phyloP scores from a whole-genome alignment of 1,284 basidiomycete genomes.

The Termitomyces sp. region DNA sequence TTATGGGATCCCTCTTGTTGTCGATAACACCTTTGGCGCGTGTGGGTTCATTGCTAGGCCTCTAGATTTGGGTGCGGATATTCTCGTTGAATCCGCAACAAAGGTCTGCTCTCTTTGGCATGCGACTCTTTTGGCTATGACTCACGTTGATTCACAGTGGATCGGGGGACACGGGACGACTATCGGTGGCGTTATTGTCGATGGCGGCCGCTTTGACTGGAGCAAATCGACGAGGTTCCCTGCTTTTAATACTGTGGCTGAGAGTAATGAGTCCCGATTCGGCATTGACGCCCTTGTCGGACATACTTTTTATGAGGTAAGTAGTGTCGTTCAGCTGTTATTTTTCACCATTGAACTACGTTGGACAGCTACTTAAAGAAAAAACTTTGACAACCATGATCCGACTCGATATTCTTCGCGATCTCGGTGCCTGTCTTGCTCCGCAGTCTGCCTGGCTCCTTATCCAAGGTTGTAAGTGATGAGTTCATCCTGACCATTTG shows the following conservation, averaged over 20 bases:
- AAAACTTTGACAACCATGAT: conserved; percentile 9
- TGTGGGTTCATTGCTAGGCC: conserved; percentile 57
- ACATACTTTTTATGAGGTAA: conserved; percentile 19
- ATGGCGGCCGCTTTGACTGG: conserved; percentile 66
- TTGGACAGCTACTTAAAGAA: conserved; percentile 10
- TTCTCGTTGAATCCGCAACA: conserved; percentile 38
- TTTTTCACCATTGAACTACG: background rate
- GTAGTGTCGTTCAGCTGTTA: background rate
- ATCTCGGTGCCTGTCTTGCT: conserved; percentile 15
- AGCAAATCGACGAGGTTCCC: conserved; percentile 28
- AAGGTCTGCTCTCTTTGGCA: background rate
- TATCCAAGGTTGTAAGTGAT: conserved; percentile 15
- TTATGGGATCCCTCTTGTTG: conserved; percentile 61
- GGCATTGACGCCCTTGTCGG: conserved; percentile 59
- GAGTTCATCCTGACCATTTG: background rate
- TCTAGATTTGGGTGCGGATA: conserved; percentile 70
- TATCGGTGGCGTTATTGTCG: conserved; percentile 70
- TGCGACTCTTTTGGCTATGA: background rate
- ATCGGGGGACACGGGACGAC: conserved; percentile 77
- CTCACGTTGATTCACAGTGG: conserved; percentile 47
- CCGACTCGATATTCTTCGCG: conserved; percentile 11
- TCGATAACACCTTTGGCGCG: conserved; percentile 80
- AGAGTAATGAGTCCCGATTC: conserved; percentile 48
- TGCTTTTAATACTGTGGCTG: conserved; percentile 59
- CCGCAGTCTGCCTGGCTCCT: conserved; percentile 14